Base-by-base conservation (phyloP, 176 grass and related monocot species). In the Phoenix dactylifera region DNA sequence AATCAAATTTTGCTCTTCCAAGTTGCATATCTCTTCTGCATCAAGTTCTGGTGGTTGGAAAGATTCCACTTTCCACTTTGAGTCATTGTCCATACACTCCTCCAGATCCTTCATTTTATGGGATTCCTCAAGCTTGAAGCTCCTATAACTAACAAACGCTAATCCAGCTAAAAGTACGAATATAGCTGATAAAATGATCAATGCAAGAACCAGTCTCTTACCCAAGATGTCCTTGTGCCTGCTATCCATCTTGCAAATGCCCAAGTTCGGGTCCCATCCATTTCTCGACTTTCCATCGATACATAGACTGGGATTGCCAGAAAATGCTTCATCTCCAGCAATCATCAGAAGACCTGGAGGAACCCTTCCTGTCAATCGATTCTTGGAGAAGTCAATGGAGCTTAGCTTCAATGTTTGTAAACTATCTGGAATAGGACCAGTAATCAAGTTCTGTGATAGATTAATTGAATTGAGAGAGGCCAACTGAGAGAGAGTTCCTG, bases 21-120 rank as follows among this genome's bases (percentile, higher is more conserved):
- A 70, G 55, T 67, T 70, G 49, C 72, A 76, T 49, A 95, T 90
- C 56, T 95, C 90, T 57, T 90, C 74, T 18, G 77, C 78, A 62
- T 84, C 83, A 20, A 95, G 76, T 50, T 89, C 80, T 25, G 79
- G 74, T 17, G 83, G 83, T 70, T 89, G 86, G 72, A 95, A 95
- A 4, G 83, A 95, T 50, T 95, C 83, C 54, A 95, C 60, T 62
- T 95, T 89, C 90, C 90, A 95, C 32, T 74, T 52, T 44, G 35
- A 44, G 3, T 62, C 76, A 44, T 63, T 57, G 0, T 25, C 76
- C 15, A 26, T 74, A 19, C 81, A 79, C 17, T 58, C 18, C 51
- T 86, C 79, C 60, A 79, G 4, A 51, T 86, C 87, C 24, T 55
- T 62, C 35, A 25, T 83, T 72, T 24, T 80, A 9, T 44, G 25